Evolutionary conservation across 1,139 yeast species (phyloP).

Genomic region (Trichomonascaceae sp.): DNA sequence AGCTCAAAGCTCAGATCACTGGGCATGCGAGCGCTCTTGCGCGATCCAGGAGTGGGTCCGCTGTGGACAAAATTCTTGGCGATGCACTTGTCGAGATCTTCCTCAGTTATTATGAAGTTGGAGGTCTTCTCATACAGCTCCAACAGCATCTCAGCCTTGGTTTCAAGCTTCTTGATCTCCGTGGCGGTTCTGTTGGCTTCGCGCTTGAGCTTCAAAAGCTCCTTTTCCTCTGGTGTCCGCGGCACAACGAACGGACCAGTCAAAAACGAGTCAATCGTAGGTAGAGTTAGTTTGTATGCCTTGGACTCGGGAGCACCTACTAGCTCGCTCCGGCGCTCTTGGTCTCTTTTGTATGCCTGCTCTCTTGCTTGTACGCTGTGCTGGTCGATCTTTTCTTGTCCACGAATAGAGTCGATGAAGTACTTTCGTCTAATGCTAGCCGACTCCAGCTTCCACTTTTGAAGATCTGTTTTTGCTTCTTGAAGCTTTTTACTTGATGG

Average conservation of each 20-base stretch:
- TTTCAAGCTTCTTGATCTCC: conserved; percentile 32
- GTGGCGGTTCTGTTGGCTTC: conserved; percentile 36
- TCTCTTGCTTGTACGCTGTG: conserved; percentile 19
- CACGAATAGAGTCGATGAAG: conserved; percentile 50
- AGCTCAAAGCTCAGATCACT: too few relatives aligned
- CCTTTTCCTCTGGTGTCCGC: conserved; percentile 56
- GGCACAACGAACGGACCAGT: conserved; percentile 57
- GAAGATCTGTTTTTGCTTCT: conserved; percentile 30
- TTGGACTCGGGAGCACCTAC: conserved; percentile 27
- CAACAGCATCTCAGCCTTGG: conserved; percentile 43
- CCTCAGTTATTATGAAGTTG: conserved; percentile 52
- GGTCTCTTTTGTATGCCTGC: conserved; percentile 20
- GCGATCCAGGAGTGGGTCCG: too few relatives aligned
- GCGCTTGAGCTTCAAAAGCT: conserved; percentile 38
- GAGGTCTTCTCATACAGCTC: conserved; percentile 62
- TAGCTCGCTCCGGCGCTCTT: conserved; percentile 20
- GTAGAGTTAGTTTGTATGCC: conserved; percentile 57
- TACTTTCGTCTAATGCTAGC: conserved; percentile 64
- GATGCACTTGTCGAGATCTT: conserved; percentile 44
- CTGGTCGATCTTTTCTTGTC: conserved; percentile 43
- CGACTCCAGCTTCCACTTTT: conserved; percentile 42
- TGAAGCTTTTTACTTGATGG: conserved; percentile 20
- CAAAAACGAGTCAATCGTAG: conserved; percentile 56
- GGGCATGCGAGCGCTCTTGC: too few relatives aligned
- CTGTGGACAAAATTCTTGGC: conserved; percentile 36